These are phyloP conservation scores for Gossypium rotundifolium DNA, from an alignment of 345 rosid genomes.

Conservation along the genomic window DNA sequence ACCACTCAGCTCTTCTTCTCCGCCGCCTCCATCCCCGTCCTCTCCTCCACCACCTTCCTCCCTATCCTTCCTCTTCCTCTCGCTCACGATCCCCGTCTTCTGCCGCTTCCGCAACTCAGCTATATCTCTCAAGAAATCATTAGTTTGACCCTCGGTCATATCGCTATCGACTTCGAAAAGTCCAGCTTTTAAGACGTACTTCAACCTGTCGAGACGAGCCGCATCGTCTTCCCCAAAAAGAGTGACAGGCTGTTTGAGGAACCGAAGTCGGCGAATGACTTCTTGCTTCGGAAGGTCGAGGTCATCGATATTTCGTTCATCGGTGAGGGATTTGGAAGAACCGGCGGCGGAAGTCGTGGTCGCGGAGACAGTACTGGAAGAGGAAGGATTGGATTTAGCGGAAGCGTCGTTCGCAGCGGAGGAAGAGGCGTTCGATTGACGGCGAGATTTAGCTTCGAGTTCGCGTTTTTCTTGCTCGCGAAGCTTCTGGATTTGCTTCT, in stretches of 20 bases:
- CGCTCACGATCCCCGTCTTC: constrained; percentile 70
- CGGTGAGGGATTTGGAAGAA: constrained; percentile 61
- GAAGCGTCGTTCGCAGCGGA: constrained; percentile 21
- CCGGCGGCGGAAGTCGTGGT: constrained; percentile 31
- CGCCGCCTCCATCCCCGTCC: constrained; percentile 64
- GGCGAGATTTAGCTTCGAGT: constrained; percentile 68
- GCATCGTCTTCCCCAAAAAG: constrained; percentile 91
- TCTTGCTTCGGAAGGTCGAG: constrained; percentile 78
- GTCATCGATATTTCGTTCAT: constrained; percentile 76
- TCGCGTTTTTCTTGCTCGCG: constrained; percentile 84
- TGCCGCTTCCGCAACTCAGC: constrained; percentile 89
- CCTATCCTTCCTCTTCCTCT: constrained; percentile 76
- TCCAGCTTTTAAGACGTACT: constrained; percentile 75
- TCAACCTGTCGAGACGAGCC: constrained; percentile 77
- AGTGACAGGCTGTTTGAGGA: constrained; percentile 88
- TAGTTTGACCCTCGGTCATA: constrained; percentile 90
- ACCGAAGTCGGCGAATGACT: constrained; percentile 82
- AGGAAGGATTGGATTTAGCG: constrained; percentile 29
- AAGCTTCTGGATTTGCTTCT: constrained; percentile 76
- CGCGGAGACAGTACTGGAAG: constrained; percentile 30
- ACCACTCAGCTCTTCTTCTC: constrained; percentile 68
- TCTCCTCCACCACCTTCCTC: constrained; percentile 69
- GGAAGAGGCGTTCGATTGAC: constrained; percentile 35
- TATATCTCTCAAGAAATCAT: constrained; percentile 92
- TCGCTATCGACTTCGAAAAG: constrained; percentile 90